phyloP scores from a whole-genome alignment of 176 grass and related monocot species.

The Lolium perenne region DNA sequence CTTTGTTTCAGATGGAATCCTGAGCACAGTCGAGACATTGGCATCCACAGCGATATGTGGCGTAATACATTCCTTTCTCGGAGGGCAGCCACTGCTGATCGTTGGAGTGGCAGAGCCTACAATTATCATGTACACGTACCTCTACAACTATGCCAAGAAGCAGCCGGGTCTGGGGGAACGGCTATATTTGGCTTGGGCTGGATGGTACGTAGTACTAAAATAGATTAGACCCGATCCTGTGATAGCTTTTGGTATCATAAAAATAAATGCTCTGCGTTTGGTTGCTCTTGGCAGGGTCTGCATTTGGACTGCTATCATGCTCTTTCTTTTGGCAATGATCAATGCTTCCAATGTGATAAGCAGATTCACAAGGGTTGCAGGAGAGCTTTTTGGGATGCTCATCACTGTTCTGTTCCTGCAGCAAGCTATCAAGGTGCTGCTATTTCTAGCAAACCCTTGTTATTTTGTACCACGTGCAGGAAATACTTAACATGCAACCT shows the following conservation, averaged over 20 bases:
- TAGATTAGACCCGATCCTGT: background rate
- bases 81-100: constrained; percentile 87
- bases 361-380: constrained; percentile 94
- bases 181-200: constrained; percentile 92
- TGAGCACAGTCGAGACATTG: constrained; percentile 85
- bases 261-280: constrained; percentile 27
- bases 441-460: background rate
- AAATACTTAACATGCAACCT: background rate
- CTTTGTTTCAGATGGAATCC: constrained; percentile 67
- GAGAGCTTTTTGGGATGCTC: constrained; percentile 96
- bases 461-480: background rate
- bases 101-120: constrained; percentile 97
- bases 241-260: constrained; percentile 18
- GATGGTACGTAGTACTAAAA: constrained; percentile 64
- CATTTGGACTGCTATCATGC: constrained; percentile 86
- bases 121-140: constrained; percentile 94
- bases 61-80: constrained; percentile 82
- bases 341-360: constrained; percentile 86
- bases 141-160: constrained; percentile 80
- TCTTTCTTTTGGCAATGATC: constrained; percentile 78
- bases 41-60: constrained; percentile 93
- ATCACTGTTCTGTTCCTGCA: constrained; percentile 93
- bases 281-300: constrained; percentile 71
- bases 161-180: constrained; percentile 55
- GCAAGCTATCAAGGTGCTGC: constrained; percentile 80